A percentile compares a stretch with the other conserved stretches of the same genome.
Evolutionary conservation across 768 basidiomycete genomes (phyloP).

Genomic region (Tulasnella sp.): DNA sequence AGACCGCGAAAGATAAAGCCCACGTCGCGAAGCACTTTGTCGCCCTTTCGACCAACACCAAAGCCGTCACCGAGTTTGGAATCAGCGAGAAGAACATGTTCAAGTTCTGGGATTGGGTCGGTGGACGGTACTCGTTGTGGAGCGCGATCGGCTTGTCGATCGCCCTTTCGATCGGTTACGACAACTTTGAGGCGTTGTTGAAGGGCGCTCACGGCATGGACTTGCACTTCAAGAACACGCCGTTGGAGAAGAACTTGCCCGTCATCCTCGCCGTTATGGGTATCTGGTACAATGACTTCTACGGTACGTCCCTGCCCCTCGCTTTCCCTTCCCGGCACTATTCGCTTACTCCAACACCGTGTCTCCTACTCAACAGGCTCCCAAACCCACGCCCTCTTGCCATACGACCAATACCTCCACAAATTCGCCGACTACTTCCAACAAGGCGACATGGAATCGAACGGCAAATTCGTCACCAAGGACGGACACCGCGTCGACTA

Average conservation of each 20-base stretch:
- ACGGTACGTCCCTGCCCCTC: constrained; percentile 45
- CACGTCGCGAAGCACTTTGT: constrained; percentile 99
- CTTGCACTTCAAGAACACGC: constrained; percentile 87
- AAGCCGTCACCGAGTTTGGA: constrained; percentile 89
- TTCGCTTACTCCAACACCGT: not conserved
- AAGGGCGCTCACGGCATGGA: constrained; percentile 97
- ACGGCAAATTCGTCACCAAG: constrained; percentile 96
- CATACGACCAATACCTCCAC: constrained; percentile 98
- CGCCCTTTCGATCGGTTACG: constrained; percentile 86
- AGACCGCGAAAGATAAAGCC: constrained; percentile 71
- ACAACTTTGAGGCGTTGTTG: constrained; percentile 87
- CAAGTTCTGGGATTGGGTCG: constrained; percentile 99
- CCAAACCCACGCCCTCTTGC: constrained; percentile 91
- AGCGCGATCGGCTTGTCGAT: constrained; percentile 96
- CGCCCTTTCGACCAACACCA: constrained; percentile 93
- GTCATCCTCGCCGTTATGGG: constrained; percentile 86
- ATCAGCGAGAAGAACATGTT: constrained; percentile 95
- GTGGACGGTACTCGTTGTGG: constrained; percentile 97
- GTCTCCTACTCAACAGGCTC: constrained; percentile 49
- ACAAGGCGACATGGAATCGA: constrained; percentile 99
- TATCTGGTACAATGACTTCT: constrained; percentile 99
- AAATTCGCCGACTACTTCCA: constrained; percentile 99
- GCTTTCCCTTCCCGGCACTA: not conserved
- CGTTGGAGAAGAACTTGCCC: constrained; percentile 85
- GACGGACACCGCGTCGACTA: constrained; percentile 88